Percentiles rank a stretch among this genome's conserved stretches.
phyloP scores from a whole-genome alignment of 2,329 filamentous ascomycete genomes.

The Sclerotinia nivalis region DNA sequence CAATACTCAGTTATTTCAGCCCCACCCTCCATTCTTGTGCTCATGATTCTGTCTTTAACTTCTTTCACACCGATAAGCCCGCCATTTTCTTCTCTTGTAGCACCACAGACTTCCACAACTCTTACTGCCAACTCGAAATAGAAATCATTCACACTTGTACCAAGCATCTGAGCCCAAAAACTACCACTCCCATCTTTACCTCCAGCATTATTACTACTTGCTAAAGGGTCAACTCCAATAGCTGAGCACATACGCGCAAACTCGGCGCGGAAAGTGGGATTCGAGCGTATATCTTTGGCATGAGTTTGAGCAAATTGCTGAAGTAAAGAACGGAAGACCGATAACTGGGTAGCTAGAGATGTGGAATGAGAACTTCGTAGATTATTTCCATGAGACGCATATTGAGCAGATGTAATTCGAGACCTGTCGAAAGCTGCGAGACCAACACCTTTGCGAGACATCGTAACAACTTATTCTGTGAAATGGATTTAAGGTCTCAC shows the following conservation, averaged over 20 bases:
- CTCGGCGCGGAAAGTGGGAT: slow-evolving; percentile 91
- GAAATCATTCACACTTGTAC: slow-evolving; percentile 92
- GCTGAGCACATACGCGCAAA: slow-evolving; percentile 98
- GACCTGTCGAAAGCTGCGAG: slow-evolving; percentile 87
- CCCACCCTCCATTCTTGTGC: slow-evolving; percentile 70
- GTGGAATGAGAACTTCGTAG: slow-evolving; percentile 83
- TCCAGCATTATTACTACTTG: slow-evolving; percentile 59
- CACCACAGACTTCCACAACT: slow-evolving; percentile 88
- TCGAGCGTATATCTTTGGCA: slow-evolving; percentile 91
- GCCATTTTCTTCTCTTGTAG: slow-evolving; percentile 86
- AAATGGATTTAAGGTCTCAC: slow-evolving; percentile 7
- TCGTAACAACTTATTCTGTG: slow-evolving; percentile 38
- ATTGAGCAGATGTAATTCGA: slow-evolving; percentile 82
- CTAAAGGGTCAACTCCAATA: slow-evolving; percentile 92
- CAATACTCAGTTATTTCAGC: slow-evolving; percentile 75
- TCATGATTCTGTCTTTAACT: slow-evolving; percentile 72
- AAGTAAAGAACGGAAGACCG: slow-evolving; percentile 91
- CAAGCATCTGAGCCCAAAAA: slow-evolving; percentile 91
- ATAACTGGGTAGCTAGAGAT: slow-evolving; percentile 87
- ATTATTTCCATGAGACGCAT: slow-evolving; percentile 82
- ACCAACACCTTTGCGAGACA: slow-evolving; percentile 82
- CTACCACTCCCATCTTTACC: slow-evolving; percentile 57
- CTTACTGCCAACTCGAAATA: slow-evolving; percentile 97
- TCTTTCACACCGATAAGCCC: slow-evolving; percentile 85
- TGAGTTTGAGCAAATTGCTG: slow-evolving; percentile 96